Percentiles rank a stretch among this genome's conserved stretches.
phyloP scores from a whole-genome alignment of 371 early-diverging fungal species.

The Caulochytrium protostelioides region DNA sequence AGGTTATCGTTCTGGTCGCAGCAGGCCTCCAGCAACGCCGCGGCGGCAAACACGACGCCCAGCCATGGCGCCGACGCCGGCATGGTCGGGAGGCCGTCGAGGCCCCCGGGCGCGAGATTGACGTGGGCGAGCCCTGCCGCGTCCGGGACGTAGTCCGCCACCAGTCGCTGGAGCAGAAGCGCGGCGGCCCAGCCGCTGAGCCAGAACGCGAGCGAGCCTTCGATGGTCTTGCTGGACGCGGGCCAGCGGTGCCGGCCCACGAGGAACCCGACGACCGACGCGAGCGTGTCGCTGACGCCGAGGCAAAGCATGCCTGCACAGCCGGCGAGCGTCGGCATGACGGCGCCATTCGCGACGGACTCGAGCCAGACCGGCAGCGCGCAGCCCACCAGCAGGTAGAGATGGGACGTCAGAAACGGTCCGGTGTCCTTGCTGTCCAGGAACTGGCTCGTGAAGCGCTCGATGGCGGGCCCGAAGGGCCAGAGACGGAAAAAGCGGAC shows the following conservation, averaged over 20 bases:
- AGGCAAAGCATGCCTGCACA: slow-evolving; percentile 58
- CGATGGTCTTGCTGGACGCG: slow-evolving; percentile 53
- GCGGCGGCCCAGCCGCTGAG: too few species aligned
- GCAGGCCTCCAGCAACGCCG: slow-evolving; percentile 15
- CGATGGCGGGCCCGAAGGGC: slow-evolving; percentile 42
- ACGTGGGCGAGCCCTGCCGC: too few species aligned
- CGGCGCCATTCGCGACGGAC: slow-evolving; percentile 9
- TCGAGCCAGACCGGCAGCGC: slow-evolving; percentile 72
- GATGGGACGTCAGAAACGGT: slow-evolving; percentile 60
- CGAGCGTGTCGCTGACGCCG: slow-evolving; percentile 70
- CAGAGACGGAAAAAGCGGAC: slow-evolving; percentile 51
- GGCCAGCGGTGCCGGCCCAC: slow-evolving; percentile 53
- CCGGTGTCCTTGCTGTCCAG: slow-evolving; percentile 55
- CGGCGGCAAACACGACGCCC: not conserved
- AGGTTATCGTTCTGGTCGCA: slow-evolving; percentile 30
- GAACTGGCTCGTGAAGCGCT: slow-evolving; percentile 49
- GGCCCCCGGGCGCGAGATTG: too few species aligned
- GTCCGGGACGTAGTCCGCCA: too few species aligned
- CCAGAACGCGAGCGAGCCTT: slow-evolving; percentile 68
- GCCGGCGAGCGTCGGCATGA: slow-evolving; percentile 18
- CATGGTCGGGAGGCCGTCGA: too few species aligned
- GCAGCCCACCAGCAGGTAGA: slow-evolving; percentile 72
- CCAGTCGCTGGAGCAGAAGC: too few species aligned
- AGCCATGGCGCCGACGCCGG: too few species aligned
- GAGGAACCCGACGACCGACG: slow-evolving; percentile 58